These are phyloP conservation scores for Hyphodiscus hymeniophilus DNA, from an alignment of 495 filamentous ascomycete species.

Conservation along the genomic window DNA sequence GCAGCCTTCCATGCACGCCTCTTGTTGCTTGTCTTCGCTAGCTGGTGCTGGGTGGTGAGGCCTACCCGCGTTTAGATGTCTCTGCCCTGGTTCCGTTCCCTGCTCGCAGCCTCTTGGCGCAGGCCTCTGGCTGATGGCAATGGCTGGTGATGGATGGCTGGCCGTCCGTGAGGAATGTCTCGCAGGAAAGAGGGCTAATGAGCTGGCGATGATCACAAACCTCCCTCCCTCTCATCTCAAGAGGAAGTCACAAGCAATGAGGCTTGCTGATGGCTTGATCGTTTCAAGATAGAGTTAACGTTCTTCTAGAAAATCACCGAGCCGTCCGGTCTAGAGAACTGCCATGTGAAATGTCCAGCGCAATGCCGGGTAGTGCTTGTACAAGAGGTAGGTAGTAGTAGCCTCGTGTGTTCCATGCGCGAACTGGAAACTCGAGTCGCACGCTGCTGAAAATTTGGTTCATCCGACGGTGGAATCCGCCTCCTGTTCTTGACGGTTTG, in stretches of 20 bases:
- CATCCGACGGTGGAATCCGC: too few species aligned
- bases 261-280: conserved; percentile 4
- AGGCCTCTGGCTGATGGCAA: too few species aligned
- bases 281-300: conserved; percentile 6
- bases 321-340: background rate
- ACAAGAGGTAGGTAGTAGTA: too few species aligned
- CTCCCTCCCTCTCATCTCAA: background rate
- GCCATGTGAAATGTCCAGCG: background rate
- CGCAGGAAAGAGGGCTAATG: background rate
- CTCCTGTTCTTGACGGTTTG: too few species aligned
- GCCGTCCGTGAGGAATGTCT: background rate
- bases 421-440: too few species aligned
- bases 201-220: conserved; percentile 9
- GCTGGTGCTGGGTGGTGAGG: too few species aligned
- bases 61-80: background rate
- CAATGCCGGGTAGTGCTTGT: background rate
- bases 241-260: conserved; percentile 5
- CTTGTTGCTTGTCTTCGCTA: background rate
- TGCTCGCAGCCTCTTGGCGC: too few species aligned
- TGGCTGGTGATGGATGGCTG: too few species aligned
- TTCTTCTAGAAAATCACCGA: conserved; percentile 14
- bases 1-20: conserved; percentile 21
- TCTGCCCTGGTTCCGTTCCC: too few species aligned
- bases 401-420: too few species aligned
- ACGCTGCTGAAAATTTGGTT: too few species aligned